Percentiles rank a stretch among this genome's conserved stretches.
Conservation (phyloP, 805 yeast species). For the Saccharomycopsis selenospora region DNA sequence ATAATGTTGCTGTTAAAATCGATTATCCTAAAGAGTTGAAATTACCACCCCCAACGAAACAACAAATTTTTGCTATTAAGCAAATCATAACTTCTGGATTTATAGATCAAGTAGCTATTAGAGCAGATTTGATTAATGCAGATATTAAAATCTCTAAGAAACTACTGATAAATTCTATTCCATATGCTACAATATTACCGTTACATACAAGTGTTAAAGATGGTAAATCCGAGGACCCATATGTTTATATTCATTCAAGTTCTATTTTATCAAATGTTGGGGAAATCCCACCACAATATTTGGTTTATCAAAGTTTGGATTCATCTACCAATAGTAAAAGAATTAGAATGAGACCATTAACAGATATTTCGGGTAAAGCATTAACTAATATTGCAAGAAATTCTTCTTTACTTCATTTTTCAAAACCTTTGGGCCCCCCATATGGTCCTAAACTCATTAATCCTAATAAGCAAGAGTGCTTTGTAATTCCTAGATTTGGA, state of each 20-base stretch:
- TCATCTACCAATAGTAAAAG: slow-evolving; percentile 38
- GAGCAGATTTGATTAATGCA: slow-evolving; percentile 67
- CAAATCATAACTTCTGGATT: slow-evolving; percentile 93
- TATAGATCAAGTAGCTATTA: slow-evolving; percentile 79
- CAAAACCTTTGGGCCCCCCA: slow-evolving; percentile 89
- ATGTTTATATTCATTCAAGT: slow-evolving; percentile 73
- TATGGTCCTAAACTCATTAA: slow-evolving; percentile 68
- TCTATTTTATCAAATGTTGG: slow-evolving; percentile 59
- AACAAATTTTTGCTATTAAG: slow-evolving; percentile 70
- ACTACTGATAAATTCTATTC: slow-evolving; percentile 50
- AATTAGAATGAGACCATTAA: slow-evolving; percentile 65
- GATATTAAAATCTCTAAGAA: slow-evolving; percentile 56
- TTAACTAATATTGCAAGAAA: slow-evolving; percentile 69
- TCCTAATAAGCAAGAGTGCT: slow-evolving; percentile 70
- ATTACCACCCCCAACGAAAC: slow-evolving; percentile 58
- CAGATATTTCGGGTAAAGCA: slow-evolving; percentile 68
- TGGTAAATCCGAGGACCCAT: slow-evolving; percentile 32
- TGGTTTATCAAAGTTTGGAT: slow-evolving; percentile 68
- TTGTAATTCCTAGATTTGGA: slow-evolving; percentile 87
- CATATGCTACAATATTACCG: slow-evolving; percentile 38
- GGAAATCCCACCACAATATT: slow-evolving; percentile 66
- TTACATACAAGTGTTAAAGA: slow-evolving; percentile 29
- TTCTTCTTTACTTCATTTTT: slow-evolving; percentile 69
- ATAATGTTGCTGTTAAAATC: slow-evolving; percentile 45
- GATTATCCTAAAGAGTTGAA: slow-evolving; percentile 36